Conservation (phyloP, 768 basidiomycete genomes). For the Kwoniella bestiolae region DNA sequence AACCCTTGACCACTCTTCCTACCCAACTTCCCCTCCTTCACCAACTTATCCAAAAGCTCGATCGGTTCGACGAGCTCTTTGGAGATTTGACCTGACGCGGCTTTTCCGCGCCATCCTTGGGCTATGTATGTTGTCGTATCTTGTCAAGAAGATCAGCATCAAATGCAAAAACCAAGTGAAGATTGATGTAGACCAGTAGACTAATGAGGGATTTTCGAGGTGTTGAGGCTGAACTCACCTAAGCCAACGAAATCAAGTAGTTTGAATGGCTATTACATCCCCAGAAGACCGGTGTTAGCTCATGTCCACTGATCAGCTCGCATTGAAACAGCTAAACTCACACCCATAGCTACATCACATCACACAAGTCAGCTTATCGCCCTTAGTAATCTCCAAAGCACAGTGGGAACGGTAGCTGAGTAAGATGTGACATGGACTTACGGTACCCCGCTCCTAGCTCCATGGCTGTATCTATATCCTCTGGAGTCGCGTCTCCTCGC, state of each 20-base stretch:
- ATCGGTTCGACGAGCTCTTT: conserved; percentile 54
- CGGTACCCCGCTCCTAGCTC: conserved; percentile 60
- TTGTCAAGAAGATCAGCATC: too few species aligned
- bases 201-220: too few species aligned
- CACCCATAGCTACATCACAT: conserved; percentile 55
- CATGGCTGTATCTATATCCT: conserved; percentile 61
- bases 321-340: conserved; percentile 8
- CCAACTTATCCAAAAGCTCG: conserved; percentile 57
- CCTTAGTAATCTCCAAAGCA: too few species aligned
- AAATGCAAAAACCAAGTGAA: too few species aligned
- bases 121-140: conserved; percentile 59
- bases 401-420: not conserved
- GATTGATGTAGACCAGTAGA: too few species aligned
- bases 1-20: conserved; percentile 60
- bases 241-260: conserved; percentile 60
- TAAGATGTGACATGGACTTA: conserved; percentile 28
- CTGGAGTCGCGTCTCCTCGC: conserved; percentile 59
- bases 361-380: not conserved
- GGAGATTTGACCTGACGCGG: conserved; percentile 54
- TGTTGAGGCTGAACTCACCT: conserved; percentile 43
- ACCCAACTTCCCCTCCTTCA: conserved; percentile 58
- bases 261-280: conserved; percentile 56
- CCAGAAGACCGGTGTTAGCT: too few species aligned
- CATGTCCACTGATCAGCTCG: too few species aligned
- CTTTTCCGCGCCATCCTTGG: conserved; percentile 58